Evolutionary conservation across 805 yeast genomes (phyloP), one percentile per base, ranked within the genome.

Genomic region (Schwanniomyces polymorphus): DNA sequence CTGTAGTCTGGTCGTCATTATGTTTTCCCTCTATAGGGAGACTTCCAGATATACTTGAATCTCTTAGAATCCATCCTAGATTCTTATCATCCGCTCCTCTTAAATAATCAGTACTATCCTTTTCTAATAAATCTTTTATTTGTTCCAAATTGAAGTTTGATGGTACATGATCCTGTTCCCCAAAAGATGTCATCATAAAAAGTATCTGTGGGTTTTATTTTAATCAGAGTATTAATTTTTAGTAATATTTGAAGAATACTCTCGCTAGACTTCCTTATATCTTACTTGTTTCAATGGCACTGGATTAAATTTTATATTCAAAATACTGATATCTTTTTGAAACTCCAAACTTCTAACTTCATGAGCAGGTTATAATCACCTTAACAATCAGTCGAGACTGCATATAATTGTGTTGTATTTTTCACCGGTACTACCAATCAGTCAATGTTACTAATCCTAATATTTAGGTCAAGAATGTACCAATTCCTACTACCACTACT

Each of bases 21-120:
- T 33, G 28, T 4, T 31, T 23, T 17, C 27, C 41, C 26, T 21
- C 41, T 5, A 18, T 9, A 9, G 45, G 42, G 10, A 39, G 45
- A n/a, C 7, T 11, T 27, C 18, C 25, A 28, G 42, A 18, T 14
- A 55, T 52, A 33, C 56, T 53, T 23, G 68, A 48, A 49, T 70
- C 76, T 48, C 82, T 63, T 17, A 79, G 63, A 47, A 79, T 70
- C 84, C 84, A 79, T 54, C 77, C 80, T 18, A 79, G 74, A 48
- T 79, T 82, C 21, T 64, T 63, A 44, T 67, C 70, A 27, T 67
- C 61, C 27, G 76, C 70, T 5, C 74, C 77, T 39, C 56, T 53
- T 16, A 56, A 45, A 29, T 54, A 56, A 10, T 44, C 43, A 41
- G 47, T 52, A 7, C 52, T 53, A 33, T 59, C 59, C 27, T 59